Base-by-base conservation (phyloP, 1,139 yeast species). In the Debaryomyces fabryi region DNA sequence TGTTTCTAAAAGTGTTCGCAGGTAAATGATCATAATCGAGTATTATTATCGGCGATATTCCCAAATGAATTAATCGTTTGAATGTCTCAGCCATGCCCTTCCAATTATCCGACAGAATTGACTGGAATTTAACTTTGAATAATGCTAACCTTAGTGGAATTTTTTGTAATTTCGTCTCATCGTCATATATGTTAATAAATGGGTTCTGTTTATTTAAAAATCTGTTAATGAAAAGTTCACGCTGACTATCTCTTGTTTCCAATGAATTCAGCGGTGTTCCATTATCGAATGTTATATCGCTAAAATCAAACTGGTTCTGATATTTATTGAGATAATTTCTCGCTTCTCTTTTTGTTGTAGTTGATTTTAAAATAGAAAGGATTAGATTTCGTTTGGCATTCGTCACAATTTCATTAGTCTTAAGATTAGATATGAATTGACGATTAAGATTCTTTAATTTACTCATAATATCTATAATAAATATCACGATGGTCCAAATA, bases 311-410 rank as follows among this genome's bases (percentile, higher is more conserved):
- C 52, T 70, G 78, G 58, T 73, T 67, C 62, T 75, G 69, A 57
- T 87, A 87, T 63, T 84, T 86, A 36, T 77, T 68, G 44, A 87
- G 64, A 58, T 86, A 87, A 50, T 82, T 83, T 53, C 76, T 74
- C 3, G 90, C 89, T 60, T 87, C 95, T 54, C 95, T 65, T 61
- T 85, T 86, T 1, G 93, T 86, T 10, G 92, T 87, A 5, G 95
- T 85, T 5, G 90, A 83, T 57, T 81, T 83, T 46, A 87, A 68
- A 27, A 87, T 85, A 4, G 90, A 82, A 20, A 86, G 67, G n/a
- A 86, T 83, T 43, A 87, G 65, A 52, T 83, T 83, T 42, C 80
- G 56, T 49, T 74, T 76, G 27, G 75, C 69, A 52, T 67, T 70
- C 6, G 79, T 74, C 12, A 58, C 56, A 10, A 56, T 44, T 47